phyloP scores from a whole-genome alignment of 1,139 yeast genomes.

The Kodamaea sp. region DNA sequence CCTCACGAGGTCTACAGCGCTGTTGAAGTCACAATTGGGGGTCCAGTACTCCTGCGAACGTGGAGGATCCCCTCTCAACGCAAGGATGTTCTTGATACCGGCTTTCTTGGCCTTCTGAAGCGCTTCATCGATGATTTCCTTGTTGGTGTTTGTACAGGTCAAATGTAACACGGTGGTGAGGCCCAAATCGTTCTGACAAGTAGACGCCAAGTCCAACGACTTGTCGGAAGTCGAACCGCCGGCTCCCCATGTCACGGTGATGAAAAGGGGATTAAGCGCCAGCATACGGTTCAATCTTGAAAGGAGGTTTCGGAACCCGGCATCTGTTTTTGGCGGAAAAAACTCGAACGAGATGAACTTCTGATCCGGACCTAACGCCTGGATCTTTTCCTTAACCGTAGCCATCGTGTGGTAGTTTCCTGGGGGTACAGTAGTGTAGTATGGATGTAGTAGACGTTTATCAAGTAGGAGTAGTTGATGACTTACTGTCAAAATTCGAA shows the following conservation, averaged over 20 bases:
- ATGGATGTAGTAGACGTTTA: not conserved
- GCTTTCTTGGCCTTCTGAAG: slow-evolving; percentile 66
- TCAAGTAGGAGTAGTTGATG: no score
- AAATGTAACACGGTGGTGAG: slow-evolving; percentile 89
- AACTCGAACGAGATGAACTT: slow-evolving; percentile 86
- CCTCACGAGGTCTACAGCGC: slow-evolving; percentile 81
- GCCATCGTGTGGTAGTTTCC: slow-evolving; percentile 21
- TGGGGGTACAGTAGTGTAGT: not conserved
- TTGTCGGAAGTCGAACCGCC: slow-evolving; percentile 93
- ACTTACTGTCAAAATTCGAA: slow-evolving; percentile 2
- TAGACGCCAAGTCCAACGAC: slow-evolving; percentile 78
- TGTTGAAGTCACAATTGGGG: slow-evolving; percentile 57
- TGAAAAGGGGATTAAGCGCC: slow-evolving; percentile 81
- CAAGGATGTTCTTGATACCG: slow-evolving; percentile 86
- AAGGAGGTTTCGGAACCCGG: slow-evolving; percentile 79
- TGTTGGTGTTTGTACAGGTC: slow-evolving; percentile 93
- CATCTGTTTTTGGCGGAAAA: slow-evolving; percentile 94
- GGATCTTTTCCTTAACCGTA: slow-evolving; percentile 59
- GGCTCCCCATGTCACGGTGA: slow-evolving; percentile 98
- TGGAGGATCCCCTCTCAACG: slow-evolving; percentile 96
- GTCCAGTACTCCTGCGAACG: slow-evolving; percentile 73
- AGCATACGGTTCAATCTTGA: slow-evolving; percentile 90
- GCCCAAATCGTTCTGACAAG: slow-evolving; percentile 74
- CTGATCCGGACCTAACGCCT: slow-evolving; percentile 49
- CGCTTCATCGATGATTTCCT: slow-evolving; percentile 74